Evolutionary conservation across 352 stramenopile genomes (phyloP).

Genomic region (Pythium guiyangense): DNA sequence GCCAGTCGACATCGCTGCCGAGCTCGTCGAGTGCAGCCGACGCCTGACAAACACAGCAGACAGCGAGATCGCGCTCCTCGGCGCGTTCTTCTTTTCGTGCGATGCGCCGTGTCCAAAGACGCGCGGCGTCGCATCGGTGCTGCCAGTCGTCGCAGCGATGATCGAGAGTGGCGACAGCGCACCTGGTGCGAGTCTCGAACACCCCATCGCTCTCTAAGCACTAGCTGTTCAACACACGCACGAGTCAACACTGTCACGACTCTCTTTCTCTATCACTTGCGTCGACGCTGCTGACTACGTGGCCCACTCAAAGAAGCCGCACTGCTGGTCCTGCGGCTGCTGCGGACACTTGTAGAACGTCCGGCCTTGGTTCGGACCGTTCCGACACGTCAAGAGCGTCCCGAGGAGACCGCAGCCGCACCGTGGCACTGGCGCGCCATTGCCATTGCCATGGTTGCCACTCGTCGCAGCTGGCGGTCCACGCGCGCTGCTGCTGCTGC

Average conservation of each 20-base stretch:
- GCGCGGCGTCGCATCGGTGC: conserved; percentile 28
- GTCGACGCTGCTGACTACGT: conserved; percentile 18
- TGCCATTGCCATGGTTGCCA: neutral
- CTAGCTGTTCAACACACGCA: neutral
- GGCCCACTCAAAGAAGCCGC: conserved; percentile 92
- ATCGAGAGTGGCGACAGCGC: conserved; percentile 22
- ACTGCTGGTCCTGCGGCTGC: conserved; percentile 67
- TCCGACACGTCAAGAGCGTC: conserved; percentile 59
- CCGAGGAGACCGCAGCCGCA: conserved; percentile 46
- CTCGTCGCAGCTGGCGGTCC: conserved; percentile 1
- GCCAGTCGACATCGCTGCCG: conserved; percentile 26
- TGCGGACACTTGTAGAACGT: conserved; percentile 93
- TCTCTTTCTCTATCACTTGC: neutral
- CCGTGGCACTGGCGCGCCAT: conserved; percentile 3
- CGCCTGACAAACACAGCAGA: conserved; percentile 39
- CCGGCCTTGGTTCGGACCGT: conserved; percentile 83
- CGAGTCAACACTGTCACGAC: neutral
- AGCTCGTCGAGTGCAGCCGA: conserved; percentile 49
- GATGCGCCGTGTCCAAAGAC: conserved; percentile 18
- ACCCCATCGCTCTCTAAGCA: conserved; percentile 2
- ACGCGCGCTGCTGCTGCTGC: conserved; percentile 1
- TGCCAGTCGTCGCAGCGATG: conserved; percentile 62
- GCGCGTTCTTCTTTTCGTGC: conserved; percentile 58
- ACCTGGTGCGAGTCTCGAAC: conserved; percentile 21
- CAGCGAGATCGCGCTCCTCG: conserved; percentile 51